phyloP scores from a whole-genome alignment of 148 eudicot species.

The Camellia lanceoleosa region DNA sequence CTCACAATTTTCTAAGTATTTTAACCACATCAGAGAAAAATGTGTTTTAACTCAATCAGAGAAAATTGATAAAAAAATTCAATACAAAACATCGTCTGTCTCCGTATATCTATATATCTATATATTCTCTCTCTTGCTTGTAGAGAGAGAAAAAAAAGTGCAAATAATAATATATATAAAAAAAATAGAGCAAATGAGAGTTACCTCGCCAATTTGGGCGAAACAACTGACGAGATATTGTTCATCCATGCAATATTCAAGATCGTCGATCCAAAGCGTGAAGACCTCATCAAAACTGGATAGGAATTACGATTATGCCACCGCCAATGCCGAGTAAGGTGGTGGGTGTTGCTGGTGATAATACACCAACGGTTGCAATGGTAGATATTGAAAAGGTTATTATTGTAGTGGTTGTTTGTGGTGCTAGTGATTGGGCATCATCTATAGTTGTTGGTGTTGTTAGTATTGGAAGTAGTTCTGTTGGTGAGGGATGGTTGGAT shows the following conservation, averaged over 20 bases:
- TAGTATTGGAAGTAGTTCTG: slow-evolving; percentile 40
- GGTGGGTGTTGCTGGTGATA: slow-evolving; percentile 28
- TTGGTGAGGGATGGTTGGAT: slow-evolving; percentile 36
- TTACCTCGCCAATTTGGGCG: slow-evolving; percentile 71
- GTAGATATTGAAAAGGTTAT: slow-evolving; percentile 12
- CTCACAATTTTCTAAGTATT: no score
- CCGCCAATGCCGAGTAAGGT: background rate
- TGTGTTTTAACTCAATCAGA: no score
- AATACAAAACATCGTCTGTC: no score
- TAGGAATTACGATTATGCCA: slow-evolving; percentile 20
- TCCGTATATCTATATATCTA: no score
- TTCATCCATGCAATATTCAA: slow-evolving; percentile 93
- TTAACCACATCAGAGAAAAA: no score
- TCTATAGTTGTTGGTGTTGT: slow-evolving; percentile 37
- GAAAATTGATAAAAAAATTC: no score
- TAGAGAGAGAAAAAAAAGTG: background rate
- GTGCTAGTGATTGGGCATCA: slow-evolving; percentile 19
- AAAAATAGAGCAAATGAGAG: background rate
- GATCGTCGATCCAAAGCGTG: slow-evolving; percentile 89
- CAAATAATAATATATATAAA: background rate
- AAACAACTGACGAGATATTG: slow-evolving; percentile 52
- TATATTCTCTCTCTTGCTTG: no score
- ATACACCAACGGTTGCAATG: slow-evolving; percentile 23
- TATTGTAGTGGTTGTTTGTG: slow-evolving; percentile 23
- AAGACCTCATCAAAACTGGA: slow-evolving; percentile 55